Evolutionary conservation across 2,329 filamentous ascomycete species (phyloP), one percentile per base, ranked within the genome.

Genomic region (Zalaria sp.): DNA sequence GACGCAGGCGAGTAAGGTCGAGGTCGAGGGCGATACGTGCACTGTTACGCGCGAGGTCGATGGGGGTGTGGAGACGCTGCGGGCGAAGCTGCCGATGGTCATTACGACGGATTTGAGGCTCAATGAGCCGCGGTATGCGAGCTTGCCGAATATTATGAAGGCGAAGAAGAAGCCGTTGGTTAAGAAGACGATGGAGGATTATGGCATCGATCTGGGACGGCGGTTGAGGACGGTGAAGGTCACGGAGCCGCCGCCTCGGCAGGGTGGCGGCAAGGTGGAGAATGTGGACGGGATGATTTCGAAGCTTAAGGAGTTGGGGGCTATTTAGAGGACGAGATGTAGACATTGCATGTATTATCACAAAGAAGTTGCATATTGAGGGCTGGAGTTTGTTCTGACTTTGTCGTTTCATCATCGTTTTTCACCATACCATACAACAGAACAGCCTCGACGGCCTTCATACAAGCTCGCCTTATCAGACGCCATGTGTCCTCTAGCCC

Each of bases 131-230:
- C 72, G 91, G 49, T 98, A 94, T 62, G 91, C 89, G 25, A 94
- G 79, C 64, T 63, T 98, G 75, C 89, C 88, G 39, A 96, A 96
- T 61, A 96, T 98, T 51, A 98, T 98, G 91, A 98, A 96, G 81
- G 91, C 91, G 41, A 98, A 98, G 83, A 98, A 96, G 83, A 98
- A 98, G 82, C 84, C 84, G 57, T 58, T 98, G 53, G 86, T 91
- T 56, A 96, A 95, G 81, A 82, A 86, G 73, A 85, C 75, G 50
- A 62, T 95, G 60, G 73, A 69, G 43, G 91, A 98, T 58, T 83
- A 83, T 61, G 85, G 83, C 2, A 65, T 94, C 35, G 79, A 87
- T 53, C 75, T 75, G 40, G 72, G 74, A 61, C 79, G 73, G 64
- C 73, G 88, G 54, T 65, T 98, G 60, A 94, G 91, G 77, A 83